Evolutionary conservation across 2,329 filamentous ascomycete species (phyloP), one percentile per base, ranked within the genome.

Genomic region (Ophiostoma sp.): DNA sequence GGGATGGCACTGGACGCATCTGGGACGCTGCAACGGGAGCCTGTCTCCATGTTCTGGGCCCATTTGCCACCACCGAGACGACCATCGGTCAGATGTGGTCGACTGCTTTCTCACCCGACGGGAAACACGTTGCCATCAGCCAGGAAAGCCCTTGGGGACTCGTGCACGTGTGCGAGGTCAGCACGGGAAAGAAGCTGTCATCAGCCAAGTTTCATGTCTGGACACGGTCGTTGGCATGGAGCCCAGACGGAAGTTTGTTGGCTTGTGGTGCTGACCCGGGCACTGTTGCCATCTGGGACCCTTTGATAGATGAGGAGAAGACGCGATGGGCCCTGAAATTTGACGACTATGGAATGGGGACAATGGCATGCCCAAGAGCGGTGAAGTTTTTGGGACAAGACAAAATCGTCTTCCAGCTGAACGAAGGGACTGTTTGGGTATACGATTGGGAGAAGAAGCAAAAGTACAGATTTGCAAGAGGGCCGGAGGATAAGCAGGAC

Each of bases 221-320:
- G 57, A 61, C 57, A 36, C 57, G 57, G 17, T 61, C 57, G 28
- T 19, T 61, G 31, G 57, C 57, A 9, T 61, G 57, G 57, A 61
- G 17, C 17, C 28, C 57, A 3, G 31, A 36, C 2, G 57, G 57
- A 19, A 12, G 15, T n/a, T 17, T 33, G 15, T 12, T 63, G 11
- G 57, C 57, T 3, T 63, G 57, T 17, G 57, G 57, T 7, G 57
- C 57, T 4, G 31, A 63, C 12, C 57, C 57, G 15, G 31, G 57
- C 7, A 39, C 19, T 1, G 57, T 36, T 6, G 57, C 31, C 15
- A 22, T 39, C 31, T 63, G 57, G 57, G 57, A 63, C 57, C 31
- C 57, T 17, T n/a, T 19, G 6, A 63, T 11, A 1, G 57, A 25
- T 1, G 15, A 19, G 31, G 57, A 63, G 8, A 39, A 36, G 17